These are phyloP conservation scores for Candida namnaoensis DNA, from an alignment of 805 yeast species.

Conservation along the genomic window DNA sequence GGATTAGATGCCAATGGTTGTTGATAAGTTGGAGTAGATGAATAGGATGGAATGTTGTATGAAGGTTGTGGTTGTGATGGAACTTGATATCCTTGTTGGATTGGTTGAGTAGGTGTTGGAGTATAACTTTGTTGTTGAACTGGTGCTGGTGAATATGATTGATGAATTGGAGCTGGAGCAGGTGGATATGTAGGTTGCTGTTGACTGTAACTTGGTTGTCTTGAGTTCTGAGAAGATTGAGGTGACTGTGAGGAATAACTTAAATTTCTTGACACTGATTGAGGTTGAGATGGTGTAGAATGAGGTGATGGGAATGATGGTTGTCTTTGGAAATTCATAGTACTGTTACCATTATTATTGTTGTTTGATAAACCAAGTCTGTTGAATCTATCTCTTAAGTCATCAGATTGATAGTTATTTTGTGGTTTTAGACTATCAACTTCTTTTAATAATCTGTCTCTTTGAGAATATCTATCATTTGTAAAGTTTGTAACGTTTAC, in stretches of 20 bases:
- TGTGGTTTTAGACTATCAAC: neutral
- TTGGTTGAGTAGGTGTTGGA: too few species aligned
- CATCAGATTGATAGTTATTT: constrained; percentile 2
- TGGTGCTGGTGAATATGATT: neutral
- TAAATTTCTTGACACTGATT: neutral
- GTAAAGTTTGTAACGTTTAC: constrained; percentile 14
- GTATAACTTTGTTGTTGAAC: neutral
- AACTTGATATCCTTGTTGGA: constrained; percentile 2
- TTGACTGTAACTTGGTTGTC: neutral
- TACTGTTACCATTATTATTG: neutral
- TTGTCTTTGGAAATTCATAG: constrained; percentile 3
- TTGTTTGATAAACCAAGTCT: constrained; percentile 8
- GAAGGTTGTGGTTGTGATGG: neutral
- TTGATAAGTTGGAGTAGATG: neutral
- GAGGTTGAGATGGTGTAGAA: neutral
- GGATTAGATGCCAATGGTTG: constrained; percentile 5
- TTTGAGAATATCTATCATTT: constrained; percentile 15
- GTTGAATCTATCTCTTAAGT: constrained; percentile 12
- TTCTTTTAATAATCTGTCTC: constrained; percentile 7
- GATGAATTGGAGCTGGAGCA: neutral
- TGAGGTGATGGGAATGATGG: constrained; percentile 5
- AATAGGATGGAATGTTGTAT: neutral
- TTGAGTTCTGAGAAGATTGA: neutral
- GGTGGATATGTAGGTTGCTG: too few species aligned
- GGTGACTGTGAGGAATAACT: neutral